Conservation (phyloP, 1,284 basidiomycete species). For the Trametes polyzona region DNA sequence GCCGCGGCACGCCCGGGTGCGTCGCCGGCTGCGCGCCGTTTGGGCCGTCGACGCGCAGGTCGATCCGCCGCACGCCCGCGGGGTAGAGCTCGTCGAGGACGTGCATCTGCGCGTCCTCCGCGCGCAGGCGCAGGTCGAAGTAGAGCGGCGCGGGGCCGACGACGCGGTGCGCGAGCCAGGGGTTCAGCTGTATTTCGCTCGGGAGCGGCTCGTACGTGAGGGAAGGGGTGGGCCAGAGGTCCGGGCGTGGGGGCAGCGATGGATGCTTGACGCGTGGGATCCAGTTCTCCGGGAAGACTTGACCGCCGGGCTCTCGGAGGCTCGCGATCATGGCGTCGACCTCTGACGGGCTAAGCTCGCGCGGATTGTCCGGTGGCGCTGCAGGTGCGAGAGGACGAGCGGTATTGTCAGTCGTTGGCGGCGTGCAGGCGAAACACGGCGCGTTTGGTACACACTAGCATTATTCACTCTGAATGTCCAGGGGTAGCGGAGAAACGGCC, state of each 20-base stretch:
- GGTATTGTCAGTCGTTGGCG: conserved; percentile 4
- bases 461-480: conserved; percentile 29
- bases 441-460: conserved; percentile 30
- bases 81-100: conserved; percentile 5
- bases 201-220: conserved; percentile 37
- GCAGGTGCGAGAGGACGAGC: not conserved
- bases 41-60: conserved; percentile 36
- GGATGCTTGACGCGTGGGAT: conserved; percentile 49
- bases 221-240: conserved; percentile 48
- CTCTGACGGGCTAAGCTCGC: conserved; percentile 33
- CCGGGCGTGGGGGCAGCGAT: conserved; percentile 52
- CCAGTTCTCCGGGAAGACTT: conserved; percentile 51
- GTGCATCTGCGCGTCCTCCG: conserved; percentile 22
- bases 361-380: conserved; percentile 29
- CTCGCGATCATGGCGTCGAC: conserved; percentile 40
- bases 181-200: conserved; percentile 55
- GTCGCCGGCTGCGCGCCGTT: conserved; percentile 61
- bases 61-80: conserved; percentile 15
- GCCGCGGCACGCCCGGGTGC: conserved; percentile 54
- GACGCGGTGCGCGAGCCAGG: conserved; percentile 50
- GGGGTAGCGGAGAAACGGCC: conserved; percentile 26
- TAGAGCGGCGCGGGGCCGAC: conserved; percentile 48
- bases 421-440: not conserved
- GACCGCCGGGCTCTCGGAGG: conserved; percentile 36
- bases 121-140: conserved; percentile 48